Base-by-base conservation (phyloP, 352 stramenopile genomes). In the Phytophthora cactorum region DNA sequence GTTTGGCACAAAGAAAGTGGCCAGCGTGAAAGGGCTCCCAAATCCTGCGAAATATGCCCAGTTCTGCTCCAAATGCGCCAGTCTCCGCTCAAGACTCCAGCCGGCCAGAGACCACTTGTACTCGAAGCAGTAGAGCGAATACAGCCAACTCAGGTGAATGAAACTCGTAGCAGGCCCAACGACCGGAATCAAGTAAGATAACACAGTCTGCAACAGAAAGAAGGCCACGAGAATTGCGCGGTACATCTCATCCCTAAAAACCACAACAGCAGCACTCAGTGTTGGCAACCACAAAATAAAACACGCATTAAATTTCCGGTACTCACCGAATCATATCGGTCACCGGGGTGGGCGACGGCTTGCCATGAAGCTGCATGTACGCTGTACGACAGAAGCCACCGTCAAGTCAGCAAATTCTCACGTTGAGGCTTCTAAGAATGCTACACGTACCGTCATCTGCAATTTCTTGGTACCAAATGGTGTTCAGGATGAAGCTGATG, bases 381-480 rank as follows among this genome's bases (percentile, higher is more conserved):
- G 87, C 87, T 95, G 28, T 5, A 52, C 6, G 43, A 60, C 28
- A 45, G 22, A 22, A 22, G 27, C 10, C n/a, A 49, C 51, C 34
- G 9, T 46, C 34, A 29, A n/a, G 2, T 7, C 36, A 43, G 10
- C 25, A 43, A 22, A 8, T 14, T 14, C 4, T 54, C 22, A n/a
- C 9, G 14, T n/a, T 17, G 5, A 52, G 8, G 45, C 3, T 15
- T 52, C 32, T 4, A 53, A 17, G 17, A 53, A 27, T 29, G 17
- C 0, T 50, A 25, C n/a, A 65, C 60, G n/a, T 57, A 96, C 88
- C 88, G 63, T 96, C 87, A 50, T 96, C 88, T 1, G 88, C 88
- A 52, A 96, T 95, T 72, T 96, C 88, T 77, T 96, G 88, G 72
- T 96, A 96, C 88, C 88, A 96, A 75, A 96, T 96, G 14, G 88